Evolutionary conservation across 106 monocot species (phyloP).

Genomic region (Alisma plantagoaquatica): DNA sequence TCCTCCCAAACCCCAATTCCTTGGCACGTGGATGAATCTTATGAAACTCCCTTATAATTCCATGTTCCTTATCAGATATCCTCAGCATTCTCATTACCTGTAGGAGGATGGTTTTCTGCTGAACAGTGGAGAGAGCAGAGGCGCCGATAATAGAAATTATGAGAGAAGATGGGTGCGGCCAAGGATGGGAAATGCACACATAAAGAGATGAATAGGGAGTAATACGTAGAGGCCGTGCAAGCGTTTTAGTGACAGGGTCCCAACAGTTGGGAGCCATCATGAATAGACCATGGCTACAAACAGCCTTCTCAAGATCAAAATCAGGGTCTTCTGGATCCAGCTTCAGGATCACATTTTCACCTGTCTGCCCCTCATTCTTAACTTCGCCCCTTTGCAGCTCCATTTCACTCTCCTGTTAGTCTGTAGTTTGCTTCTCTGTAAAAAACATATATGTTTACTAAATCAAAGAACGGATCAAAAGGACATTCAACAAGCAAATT

Average conservation of each 20-base stretch:
- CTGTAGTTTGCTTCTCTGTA: too few relatives aligned
- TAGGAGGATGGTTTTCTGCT: slow-evolving; percentile 37
- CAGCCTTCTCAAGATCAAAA: slow-evolving; percentile 56
- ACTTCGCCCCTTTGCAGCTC: background rate
- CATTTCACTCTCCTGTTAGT: background rate
- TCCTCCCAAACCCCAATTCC: slow-evolving; percentile 45
- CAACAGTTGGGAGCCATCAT: slow-evolving; percentile 91
- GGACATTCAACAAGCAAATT: too few relatives aligned
- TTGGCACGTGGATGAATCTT: slow-evolving; percentile 24
- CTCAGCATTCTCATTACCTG: slow-evolving; percentile 70
- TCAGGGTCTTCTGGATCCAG: slow-evolving; percentile 20
- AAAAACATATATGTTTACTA: too few relatives aligned
- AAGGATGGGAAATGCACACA: slow-evolving; percentile 42
- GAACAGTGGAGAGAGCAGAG: slow-evolving; percentile 23
- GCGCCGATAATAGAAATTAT: slow-evolving; percentile 32
- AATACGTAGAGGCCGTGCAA: slow-evolving; percentile 67
- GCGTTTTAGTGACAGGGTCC: slow-evolving; percentile 41
- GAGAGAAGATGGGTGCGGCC: slow-evolving; percentile 12
- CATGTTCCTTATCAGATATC: slow-evolving; percentile 38
- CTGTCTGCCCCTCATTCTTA: background rate
- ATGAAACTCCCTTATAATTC: slow-evolving; percentile 46
- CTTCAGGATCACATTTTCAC: background rate
- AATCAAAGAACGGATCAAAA: too few relatives aligned
- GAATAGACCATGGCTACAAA: slow-evolving; percentile 92
- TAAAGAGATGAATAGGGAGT: slow-evolving; percentile 20